A percentile compares a stretch with the other conserved stretches of the same genome.
phyloP scores from a whole-genome alignment of 441 rosid species.

The Arabidopsis lyrata region DNA sequence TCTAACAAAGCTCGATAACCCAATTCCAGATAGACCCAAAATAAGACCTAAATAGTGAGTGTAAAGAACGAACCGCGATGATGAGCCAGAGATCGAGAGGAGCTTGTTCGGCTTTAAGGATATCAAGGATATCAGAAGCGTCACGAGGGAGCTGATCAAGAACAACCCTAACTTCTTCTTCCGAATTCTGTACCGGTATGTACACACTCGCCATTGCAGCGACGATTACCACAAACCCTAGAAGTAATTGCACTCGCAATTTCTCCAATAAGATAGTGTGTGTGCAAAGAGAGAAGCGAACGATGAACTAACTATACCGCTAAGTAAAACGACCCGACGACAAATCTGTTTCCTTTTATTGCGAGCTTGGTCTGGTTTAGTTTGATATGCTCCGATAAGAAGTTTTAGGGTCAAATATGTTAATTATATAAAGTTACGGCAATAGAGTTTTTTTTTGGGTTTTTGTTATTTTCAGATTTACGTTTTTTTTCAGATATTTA shows the following conservation, averaged over 20 bases:
- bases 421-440: too few relatives aligned
- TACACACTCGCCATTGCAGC: constrained; percentile 81
- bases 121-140: constrained; percentile 96
- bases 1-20: too few relatives aligned
- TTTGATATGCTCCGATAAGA: too few relatives aligned
- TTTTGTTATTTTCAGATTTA: too few relatives aligned
- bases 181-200: constrained; percentile 98
- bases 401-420: too few relatives aligned
- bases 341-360: too few relatives aligned
- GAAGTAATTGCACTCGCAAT: constrained; percentile 17
- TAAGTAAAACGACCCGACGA: background rate
- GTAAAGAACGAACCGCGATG: constrained; percentile 67
- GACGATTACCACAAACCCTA: constrained; percentile 33
- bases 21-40: too few relatives aligned
- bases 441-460: too few relatives aligned
- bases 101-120: constrained; percentile 99
- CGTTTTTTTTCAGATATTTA: too few relatives aligned
- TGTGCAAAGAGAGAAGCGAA: background rate
- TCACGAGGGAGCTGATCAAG: constrained; percentile 97
- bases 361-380: too few relatives aligned
- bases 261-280: background rate
- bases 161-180: constrained; percentile 96
- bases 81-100: constrained; percentile 99
- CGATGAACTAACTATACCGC: background rate
- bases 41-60: too few relatives aligned